Conservation (phyloP, 1,139 yeast species). For the Debaryomycetaceae sp. region DNA sequence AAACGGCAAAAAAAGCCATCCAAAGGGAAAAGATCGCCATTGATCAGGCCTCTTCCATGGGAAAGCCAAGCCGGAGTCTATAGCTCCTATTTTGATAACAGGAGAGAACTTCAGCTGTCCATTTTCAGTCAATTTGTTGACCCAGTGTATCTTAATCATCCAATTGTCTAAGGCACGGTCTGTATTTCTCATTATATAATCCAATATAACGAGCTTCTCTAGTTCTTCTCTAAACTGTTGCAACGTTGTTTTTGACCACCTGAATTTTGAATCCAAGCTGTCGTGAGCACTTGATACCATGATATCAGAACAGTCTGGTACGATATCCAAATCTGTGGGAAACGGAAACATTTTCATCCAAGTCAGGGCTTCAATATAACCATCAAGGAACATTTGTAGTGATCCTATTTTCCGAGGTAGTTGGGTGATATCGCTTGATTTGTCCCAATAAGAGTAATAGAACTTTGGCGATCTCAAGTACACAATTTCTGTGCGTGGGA, state of each 20-base stretch:
- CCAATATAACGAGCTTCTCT: slow-evolving; percentile 68
- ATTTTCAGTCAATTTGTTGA: slow-evolving; percentile 10
- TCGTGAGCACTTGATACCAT: slow-evolving; percentile 13
- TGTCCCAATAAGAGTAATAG: slow-evolving; percentile 53
- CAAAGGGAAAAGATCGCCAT: slow-evolving; percentile 78
- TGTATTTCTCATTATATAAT: slow-evolving; percentile 71
- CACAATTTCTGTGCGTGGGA: slow-evolving; percentile 64
- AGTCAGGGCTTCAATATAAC: slow-evolving; percentile 58
- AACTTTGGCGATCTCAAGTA: slow-evolving; percentile 52
- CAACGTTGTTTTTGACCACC: slow-evolving; percentile 54
- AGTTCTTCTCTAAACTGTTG: slow-evolving; percentile 57
- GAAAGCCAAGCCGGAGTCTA: slow-evolving; percentile 71
- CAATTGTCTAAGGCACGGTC: slow-evolving; percentile 76
- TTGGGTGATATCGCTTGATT: slow-evolving; percentile 18
- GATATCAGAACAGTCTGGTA: slow-evolving; percentile 21
- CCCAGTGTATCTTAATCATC: slow-evolving; percentile 66
- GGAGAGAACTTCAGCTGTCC: slow-evolving; percentile 25
- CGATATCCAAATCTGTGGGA: slow-evolving; percentile 30
- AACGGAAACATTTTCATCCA: slow-evolving; percentile 57
- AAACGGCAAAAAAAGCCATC: slow-evolving; percentile 70
- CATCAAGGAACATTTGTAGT: slow-evolving; percentile 60
- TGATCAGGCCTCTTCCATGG: slow-evolving; percentile 87
- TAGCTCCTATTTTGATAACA: slow-evolving; percentile 60
- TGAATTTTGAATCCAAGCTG: slow-evolving; percentile 23
- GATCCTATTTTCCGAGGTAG: slow-evolving; percentile 59